Conservation (phyloP, 345 rosid genomes). For the Arabis hirsuta region DNA sequence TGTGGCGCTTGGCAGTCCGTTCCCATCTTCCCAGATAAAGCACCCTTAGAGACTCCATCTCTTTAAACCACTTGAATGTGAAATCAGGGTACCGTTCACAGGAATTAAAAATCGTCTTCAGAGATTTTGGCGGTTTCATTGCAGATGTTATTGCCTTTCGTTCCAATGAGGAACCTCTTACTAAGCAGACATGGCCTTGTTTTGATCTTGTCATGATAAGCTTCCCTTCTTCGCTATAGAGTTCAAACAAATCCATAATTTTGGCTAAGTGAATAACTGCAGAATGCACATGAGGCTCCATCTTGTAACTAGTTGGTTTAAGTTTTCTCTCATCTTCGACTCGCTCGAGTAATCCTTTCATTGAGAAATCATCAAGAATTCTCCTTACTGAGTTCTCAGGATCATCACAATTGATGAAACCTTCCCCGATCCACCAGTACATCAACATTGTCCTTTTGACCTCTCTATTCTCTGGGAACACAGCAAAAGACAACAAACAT, state of each 20-base stretch:
- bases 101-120: constrained; percentile 52
- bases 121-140: not conserved
- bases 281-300: constrained; percentile 52
- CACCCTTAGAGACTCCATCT: constrained; percentile 40
- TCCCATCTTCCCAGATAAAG: constrained; percentile 61
- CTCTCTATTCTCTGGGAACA: constrained; percentile 55
- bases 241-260: constrained; percentile 4
- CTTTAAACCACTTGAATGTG: constrained; percentile 41
- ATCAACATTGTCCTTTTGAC: constrained; percentile 52
- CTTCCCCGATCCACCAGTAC: constrained; percentile 68
- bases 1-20: constrained; percentile 43
- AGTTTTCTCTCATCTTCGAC: constrained; percentile 41
- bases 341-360: constrained; percentile 43
- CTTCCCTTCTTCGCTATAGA: constrained; percentile 26
- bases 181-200: constrained; percentile 48
- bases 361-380: constrained; percentile 36
- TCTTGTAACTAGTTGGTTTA: constrained; percentile 40
- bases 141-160: not conserved
- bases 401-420: constrained; percentile 16
- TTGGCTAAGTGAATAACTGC: constrained; percentile 44
- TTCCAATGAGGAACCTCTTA: constrained; percentile 21
- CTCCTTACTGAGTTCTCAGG: constrained; percentile 11
- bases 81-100: constrained; percentile 53
- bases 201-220: not conserved
- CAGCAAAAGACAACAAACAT: constrained; percentile 52